Percentiles rank a stretch among this genome's conserved stretches.
phyloP scores from a whole-genome alignment of 129 eudicot species.

The Pulicaria dysenterica region DNA sequence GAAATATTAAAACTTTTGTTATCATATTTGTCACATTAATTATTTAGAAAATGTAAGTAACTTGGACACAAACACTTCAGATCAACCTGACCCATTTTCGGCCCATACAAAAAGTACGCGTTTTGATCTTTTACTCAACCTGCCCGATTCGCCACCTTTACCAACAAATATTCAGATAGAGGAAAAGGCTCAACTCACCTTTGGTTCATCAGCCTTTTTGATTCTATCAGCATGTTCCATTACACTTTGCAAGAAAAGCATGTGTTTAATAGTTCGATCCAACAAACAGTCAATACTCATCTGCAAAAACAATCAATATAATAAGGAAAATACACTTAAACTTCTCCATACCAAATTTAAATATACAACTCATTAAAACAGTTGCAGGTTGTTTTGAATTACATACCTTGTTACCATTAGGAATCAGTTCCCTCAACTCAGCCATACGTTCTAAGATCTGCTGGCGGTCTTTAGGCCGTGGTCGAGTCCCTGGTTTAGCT shows the following conservation, averaged over 20 bases:
- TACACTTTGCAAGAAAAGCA: constrained; percentile 85
- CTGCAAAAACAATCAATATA: constrained; percentile 55
- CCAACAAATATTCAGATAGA: constrained; percentile 36
- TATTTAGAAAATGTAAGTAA: too few relatives aligned
- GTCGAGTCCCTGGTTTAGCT: constrained; percentile 78
- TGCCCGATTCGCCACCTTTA: not conserved
- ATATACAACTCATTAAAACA: not conserved
- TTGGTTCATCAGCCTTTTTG: constrained; percentile 49
- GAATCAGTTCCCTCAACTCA: constrained; percentile 81
- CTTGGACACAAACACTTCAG: too few relatives aligned
- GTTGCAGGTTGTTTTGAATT: not conserved
- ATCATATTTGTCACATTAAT: too few relatives aligned
- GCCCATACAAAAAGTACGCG: too few relatives aligned
- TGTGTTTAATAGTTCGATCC: constrained; percentile 81
- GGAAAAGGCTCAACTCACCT: constrained; percentile 46
- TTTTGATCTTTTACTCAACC: too few relatives aligned
- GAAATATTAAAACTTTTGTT: too few relatives aligned
- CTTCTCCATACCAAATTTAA: not conserved
- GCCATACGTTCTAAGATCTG: constrained; percentile 76
- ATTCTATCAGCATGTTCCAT: constrained; percentile 64
- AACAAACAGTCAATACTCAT: constrained; percentile 87
- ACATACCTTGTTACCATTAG: constrained; percentile 79
- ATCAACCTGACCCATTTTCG: too few relatives aligned
- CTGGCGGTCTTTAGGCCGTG: constrained; percentile 91
- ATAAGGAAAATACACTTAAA: not conserved